Evolutionary conservation across 176 grass and related monocot genomes (phyloP), one percentile per base, ranked within the genome.

Genomic region (Dendrocalamus sinicus): DNA sequence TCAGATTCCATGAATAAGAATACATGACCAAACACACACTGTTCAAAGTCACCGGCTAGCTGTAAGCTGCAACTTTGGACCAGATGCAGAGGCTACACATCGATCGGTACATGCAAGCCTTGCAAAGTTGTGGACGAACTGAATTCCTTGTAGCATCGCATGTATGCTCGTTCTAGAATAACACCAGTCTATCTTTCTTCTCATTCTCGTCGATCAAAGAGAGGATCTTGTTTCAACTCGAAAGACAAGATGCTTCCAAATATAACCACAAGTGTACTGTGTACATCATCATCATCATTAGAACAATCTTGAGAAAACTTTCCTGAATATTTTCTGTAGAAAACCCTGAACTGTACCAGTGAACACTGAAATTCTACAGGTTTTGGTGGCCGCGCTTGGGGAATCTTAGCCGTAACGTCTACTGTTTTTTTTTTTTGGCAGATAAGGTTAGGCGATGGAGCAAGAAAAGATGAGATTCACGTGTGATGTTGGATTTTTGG

Each of bases 391-490:
- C 30, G 62, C 24, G 9, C n/a, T 46, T 46, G 43, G 43, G 26
- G 54, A 47, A 62, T 83, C 41, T 60, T 83, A 61, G 16, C 66
- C 4, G 3, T 53, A 17, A 84, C 45, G 74, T 53, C 40, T 50
- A 26, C 13, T 44, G 55, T 7, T 72, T 9, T 41, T 12, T 61
- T 6, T 12, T 47, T 40, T 68, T 0, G 30, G 20, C 46, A 6
- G 72, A 72, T 72, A 82, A 81, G 73, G 83, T 86, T 90, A 78
- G 88, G 88, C 58, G 44, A 82, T 71, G 78, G 30, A 89, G 78
- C 82, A 85, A 40, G 78, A 23, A 3, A 81, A 16, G 69, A 61
- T 61, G 22, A 46, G 71, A 54, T 52, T 72, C 78, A 90, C 88
- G 72, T 90, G 72, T 35, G 37, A 10, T 67, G 72, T 65, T 77